Conservation (phyloP, 441 rosid species). For the Cnidoscolus chayamansa region DNA sequence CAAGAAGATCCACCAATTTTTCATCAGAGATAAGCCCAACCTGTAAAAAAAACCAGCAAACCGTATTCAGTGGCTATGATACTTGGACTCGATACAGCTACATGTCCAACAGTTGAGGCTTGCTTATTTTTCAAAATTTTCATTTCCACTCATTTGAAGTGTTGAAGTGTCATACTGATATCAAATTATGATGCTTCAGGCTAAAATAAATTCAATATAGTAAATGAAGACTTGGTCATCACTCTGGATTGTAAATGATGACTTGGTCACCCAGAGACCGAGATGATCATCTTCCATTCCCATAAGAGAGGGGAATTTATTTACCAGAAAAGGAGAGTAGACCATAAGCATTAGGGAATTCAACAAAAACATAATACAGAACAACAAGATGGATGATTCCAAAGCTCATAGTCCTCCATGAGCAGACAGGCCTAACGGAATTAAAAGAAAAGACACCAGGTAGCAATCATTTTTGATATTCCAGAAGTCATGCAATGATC, state of each 20-base stretch:
- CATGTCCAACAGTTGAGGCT: neutral
- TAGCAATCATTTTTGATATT: neutral
- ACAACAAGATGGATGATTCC: neutral
- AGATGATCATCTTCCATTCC: constrained; percentile 3
- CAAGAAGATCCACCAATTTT: constrained; percentile 97
- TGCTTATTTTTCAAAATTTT: neutral
- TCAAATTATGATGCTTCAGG: neutral
- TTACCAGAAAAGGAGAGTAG: neutral
- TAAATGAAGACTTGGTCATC: neutral
- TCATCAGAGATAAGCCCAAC: constrained; percentile 97
- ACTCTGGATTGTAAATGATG: neutral
- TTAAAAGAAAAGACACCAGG: neutral
- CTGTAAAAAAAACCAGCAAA: constrained; percentile 37
- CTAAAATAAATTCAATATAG: neutral
- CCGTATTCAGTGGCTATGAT: neutral
- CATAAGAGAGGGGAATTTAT: neutral
- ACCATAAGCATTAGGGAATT: neutral
- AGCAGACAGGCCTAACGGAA: neutral
- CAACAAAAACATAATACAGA: neutral
- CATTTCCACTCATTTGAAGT: neutral
- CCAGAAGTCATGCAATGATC: neutral
- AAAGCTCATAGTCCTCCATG: neutral
- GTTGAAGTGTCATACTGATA: no score
- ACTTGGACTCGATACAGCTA: neutral
- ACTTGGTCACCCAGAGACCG: neutral